Evolutionary conservation across 441 rosid genomes (phyloP).

Genomic region (Macaranga tanarius): DNA sequence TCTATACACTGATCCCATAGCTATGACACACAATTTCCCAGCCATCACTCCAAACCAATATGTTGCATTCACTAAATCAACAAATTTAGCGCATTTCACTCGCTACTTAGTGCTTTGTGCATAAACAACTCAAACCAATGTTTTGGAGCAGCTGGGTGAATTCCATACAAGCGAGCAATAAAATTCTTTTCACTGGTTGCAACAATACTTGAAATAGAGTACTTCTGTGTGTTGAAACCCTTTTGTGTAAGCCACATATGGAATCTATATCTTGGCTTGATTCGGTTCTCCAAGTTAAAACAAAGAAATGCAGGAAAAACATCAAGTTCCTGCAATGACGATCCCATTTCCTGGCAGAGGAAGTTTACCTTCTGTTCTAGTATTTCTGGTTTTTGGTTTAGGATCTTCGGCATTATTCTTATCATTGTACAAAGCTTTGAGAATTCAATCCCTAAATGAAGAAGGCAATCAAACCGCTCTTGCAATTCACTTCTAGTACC

Average conservation of each 20-base stretch:
- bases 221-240: slow-evolving; percentile 40
- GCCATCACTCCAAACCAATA: not conserved
- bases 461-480: slow-evolving; percentile 48
- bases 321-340: slow-evolving; percentile 43
- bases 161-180: slow-evolving; percentile 44
- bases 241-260: slow-evolving; percentile 56
- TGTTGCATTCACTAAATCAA: not conserved
- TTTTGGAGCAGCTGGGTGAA: slow-evolving; percentile 62
- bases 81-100: not conserved
- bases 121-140: slow-evolving; percentile 51
- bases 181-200: slow-evolving; percentile 65
- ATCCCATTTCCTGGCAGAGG: slow-evolving; percentile 46
- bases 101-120: slow-evolving; percentile 20
- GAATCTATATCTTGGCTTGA: slow-evolving; percentile 54
- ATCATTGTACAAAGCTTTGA: slow-evolving; percentile 49
- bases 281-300: slow-evolving; percentile 61
- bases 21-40: not conserved
- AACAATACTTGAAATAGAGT: slow-evolving; percentile 58
- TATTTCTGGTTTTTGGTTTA: slow-evolving; percentile 54
- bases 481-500: slow-evolving; percentile 55
- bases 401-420: slow-evolving; percentile 48
- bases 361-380: slow-evolving; percentile 46
- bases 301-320: slow-evolving; percentile 53
- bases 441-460: slow-evolving; percentile 40
- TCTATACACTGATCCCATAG: not conserved